Conservation (phyloP, 2,329 filamentous ascomycete genomes). For the Acephala macrosclerotiorum region DNA sequence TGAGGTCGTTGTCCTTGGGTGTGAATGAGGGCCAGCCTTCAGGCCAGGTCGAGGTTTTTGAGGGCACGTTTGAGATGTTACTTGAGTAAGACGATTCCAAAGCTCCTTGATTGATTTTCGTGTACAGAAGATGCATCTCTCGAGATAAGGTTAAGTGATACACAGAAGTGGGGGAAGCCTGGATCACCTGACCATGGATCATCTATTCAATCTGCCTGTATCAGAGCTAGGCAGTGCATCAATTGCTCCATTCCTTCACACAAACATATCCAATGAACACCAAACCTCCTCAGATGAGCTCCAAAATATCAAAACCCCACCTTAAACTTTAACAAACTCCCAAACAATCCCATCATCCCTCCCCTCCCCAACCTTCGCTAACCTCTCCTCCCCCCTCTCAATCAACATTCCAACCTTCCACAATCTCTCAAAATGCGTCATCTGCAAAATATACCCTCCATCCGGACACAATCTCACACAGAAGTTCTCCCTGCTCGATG, state of each 20-base stretch:
- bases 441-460: conserved; percentile 33
- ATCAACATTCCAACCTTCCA: conserved; percentile 29
- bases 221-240: too few relatives aligned
- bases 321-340: conserved; percentile 33
- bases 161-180: not conserved
- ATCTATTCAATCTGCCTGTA: not conserved
- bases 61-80: conserved; percentile 8
- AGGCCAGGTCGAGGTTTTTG: conserved; percentile 11
- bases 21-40: conserved; percentile 16
- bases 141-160: not conserved
- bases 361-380: conserved; percentile 32
- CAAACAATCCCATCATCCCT: conserved; percentile 26
- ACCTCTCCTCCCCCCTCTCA: conserved; percentile 25
- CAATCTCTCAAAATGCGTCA: conserved; percentile 36
- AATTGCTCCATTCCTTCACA: too few relatives aligned
- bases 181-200: not conserved
- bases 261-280: too few relatives aligned
- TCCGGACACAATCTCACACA: conserved; percentile 32
- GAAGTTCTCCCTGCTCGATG: conserved; percentile 36
- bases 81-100: not conserved
- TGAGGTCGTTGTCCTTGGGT: conserved; percentile 15
- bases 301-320: too few relatives aligned
- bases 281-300: too few relatives aligned
- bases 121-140: not conserved
- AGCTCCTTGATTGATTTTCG: not conserved